Base-by-base conservation (phyloP, 805 yeast species). In the Ogataea kodamae region DNA sequence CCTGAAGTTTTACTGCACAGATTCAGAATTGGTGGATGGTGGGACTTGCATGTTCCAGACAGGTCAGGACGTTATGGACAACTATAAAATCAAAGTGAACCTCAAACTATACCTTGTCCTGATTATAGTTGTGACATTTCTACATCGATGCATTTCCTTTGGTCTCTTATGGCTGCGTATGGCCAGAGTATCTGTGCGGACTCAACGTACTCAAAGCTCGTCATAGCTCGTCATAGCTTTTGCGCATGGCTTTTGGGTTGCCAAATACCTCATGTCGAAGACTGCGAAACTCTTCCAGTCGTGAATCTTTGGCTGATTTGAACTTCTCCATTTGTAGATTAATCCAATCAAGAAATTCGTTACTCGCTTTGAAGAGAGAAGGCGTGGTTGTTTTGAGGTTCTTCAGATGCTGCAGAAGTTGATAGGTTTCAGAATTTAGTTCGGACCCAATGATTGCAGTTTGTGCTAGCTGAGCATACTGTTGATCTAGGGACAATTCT, bases 201-300 rank as follows among this genome's bases (percentile, higher is more conserved):
- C 22, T 33, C 3, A 18, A n/a, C n/a, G n/a, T n/a, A n/a, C n/a
- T n/a, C n/a, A n/a, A n/a, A n/a, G n/a, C n/a, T n/a, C n/a, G 11
- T 35, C 56, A 72, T 14, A 72, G 48, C 39, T 73, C 78, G 54
- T 75, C 82, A 25, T 67, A 57, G 5, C 73, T 77, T 52, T 81
- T 81, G 40, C 92, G 67, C 37, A 70, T 57, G 0, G 81, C 94
- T 50, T 72, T 65, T 12, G 83, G 85, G 49, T 86, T 86, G 2
- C 95, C 96, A 61, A 86, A 86, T 1, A 80, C 74, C 14, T 61
- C 52, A 52, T 85, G 90, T 48, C 94, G 71, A 10, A 55, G 25
- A 3, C 26, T 37, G 3, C 51, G 38, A 11, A 61, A 33, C 14
- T 43, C 64, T 43, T 42, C 59, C 38, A 48, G 43, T 54, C 62